Percentiles rank a stretch among this genome's conserved stretches.
Evolutionary conservation across 1,139 yeast species (phyloP).

Genomic region (Saccharomyces hybrid): DNA sequence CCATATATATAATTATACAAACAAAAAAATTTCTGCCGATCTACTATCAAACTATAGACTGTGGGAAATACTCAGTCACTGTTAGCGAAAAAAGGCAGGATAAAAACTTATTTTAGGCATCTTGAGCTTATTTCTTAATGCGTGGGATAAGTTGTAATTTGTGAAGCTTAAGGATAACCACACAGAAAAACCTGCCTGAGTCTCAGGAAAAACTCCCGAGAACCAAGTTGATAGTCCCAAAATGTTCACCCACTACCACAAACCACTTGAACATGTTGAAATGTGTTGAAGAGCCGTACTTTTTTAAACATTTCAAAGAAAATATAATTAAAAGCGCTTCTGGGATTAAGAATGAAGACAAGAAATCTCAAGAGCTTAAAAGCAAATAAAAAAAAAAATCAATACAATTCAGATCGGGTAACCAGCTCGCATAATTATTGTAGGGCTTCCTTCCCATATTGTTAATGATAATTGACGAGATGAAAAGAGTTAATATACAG

Average conservation of each 20-base stretch:
- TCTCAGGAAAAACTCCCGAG: conserved; percentile 19
- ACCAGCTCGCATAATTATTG: neutral
- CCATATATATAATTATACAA: neutral
- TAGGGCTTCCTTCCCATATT: neutral
- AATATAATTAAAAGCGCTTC: neutral
- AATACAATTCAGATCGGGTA: neutral
- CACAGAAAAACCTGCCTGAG: conserved; percentile 1
- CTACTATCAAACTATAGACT: conserved; percentile 68
- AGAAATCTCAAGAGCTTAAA: too few species aligned
- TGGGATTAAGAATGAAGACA: neutral
- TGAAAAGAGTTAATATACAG: conserved; percentile 2
- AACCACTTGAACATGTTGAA: conserved; percentile 19
- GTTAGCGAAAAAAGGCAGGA: conserved; percentile 57
- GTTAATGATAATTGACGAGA: neutral
- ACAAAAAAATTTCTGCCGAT: conserved; percentile 45
- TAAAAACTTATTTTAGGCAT: conserved; percentile 26
- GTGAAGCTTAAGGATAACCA: neutral
- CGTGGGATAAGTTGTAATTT: conserved; percentile 10
- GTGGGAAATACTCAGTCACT: conserved; percentile 46
- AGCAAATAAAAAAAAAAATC: too few species aligned
- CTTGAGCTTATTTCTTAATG: conserved; percentile 23
- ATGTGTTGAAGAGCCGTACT: conserved; percentile 15
- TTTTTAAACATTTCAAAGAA: neutral
- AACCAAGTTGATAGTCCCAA: conserved; percentile 8
- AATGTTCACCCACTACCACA: conserved; percentile 8